Conservation (phyloP, 2,329 filamentous ascomycete genomes). For the Exophiala aquamarina region DNA sequence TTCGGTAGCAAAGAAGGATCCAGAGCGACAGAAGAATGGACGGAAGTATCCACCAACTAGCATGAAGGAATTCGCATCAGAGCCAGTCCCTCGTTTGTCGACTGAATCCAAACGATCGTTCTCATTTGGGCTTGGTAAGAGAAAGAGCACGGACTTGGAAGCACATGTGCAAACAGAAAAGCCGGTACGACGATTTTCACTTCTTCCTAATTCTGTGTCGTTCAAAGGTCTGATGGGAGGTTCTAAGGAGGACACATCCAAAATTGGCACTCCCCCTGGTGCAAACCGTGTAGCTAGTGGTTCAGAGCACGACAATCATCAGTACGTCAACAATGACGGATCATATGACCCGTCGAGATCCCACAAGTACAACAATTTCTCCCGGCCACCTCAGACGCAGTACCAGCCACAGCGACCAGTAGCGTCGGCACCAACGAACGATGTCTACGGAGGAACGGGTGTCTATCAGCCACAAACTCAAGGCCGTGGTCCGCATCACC, state of each 20-base stretch:
- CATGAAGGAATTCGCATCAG: conserved; percentile 70
- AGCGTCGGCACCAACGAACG: conserved; percentile 13
- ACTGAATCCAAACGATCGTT: conserved; percentile 75
- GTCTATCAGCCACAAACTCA: conserved; percentile 25
- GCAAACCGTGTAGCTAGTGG: conserved; percentile 14
- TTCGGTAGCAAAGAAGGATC: conserved; percentile 48
- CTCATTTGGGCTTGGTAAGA: conserved; percentile 68
- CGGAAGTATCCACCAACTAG: conserved; percentile 87
- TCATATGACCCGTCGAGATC: conserved; percentile 22
- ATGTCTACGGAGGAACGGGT: conserved; percentile 30
- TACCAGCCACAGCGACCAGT: conserved; percentile 15
- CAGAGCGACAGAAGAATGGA: conserved; percentile 46
- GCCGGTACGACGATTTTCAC: conserved; percentile 66
- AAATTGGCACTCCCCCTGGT: conserved; percentile 38
- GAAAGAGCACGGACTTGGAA: conserved; percentile 67
- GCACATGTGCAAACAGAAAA: conserved; percentile 57
- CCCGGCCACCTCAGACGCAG: conserved; percentile 26
- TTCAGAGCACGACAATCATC: conserved; percentile 12
- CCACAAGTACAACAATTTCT: conserved; percentile 25
- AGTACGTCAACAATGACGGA: conserved; percentile 20
- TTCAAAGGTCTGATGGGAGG: conserved; percentile 63
- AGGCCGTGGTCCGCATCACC: conserved; percentile 28
- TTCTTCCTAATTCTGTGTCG: conserved; percentile 65
- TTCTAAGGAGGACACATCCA: conserved; percentile 51
- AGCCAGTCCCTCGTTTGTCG: conserved; percentile 55